Evolutionary conservation across 2,329 filamentous ascomycete genomes (phyloP), one percentile per base, ranked within the genome.

Genomic region (Fusarium compactum): DNA sequence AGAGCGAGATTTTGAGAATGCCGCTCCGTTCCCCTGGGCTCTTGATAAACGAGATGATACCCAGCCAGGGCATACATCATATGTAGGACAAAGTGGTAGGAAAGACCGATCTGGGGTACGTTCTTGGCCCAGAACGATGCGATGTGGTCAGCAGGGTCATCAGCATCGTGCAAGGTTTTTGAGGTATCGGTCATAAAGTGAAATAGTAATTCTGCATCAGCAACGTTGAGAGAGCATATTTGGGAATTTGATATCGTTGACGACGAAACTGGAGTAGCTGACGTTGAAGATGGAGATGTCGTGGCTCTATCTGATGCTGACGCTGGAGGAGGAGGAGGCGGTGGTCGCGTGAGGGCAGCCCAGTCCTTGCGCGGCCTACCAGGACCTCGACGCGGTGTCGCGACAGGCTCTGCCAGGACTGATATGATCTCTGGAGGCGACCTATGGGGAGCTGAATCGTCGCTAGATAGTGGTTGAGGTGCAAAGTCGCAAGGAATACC

Each of bases 341-440:
- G 59, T 34, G 66, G 71, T 59, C 66, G 65, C 32, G 70, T 69
- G n/a, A 75, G 61, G 40, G 72, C 64, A 10, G 72, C 73, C 76
- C 76, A 78, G 57, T 78, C 74, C 45, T 76, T 78, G 11, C 76
- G 70, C 10, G 76, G 76, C n/a, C 76, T 74, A 5, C 76, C 76
- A 38, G 75, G 73, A 25, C 76, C 75, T 25, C 76, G 72, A n/a
- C 74, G 75, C 18, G 68, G 74, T 22, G 73, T 45, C 11, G 62
- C 50, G 6, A 55, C 55, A 48, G 72, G 55, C 46, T 69, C 71
- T 62, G 44, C 66, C 9, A 68, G 69, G 27, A 62, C 67, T 9
- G 65, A 60, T 11, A 52, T 32, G 16, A 60, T 61, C 24, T 68
- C 69, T 30, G 63, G 60, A 18, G 69, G 54, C 8, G 72, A 70